Evolutionary conservation across 2,329 filamentous ascomycete genomes (phyloP).

Genomic region (Amylocarpus encephaloides): DNA sequence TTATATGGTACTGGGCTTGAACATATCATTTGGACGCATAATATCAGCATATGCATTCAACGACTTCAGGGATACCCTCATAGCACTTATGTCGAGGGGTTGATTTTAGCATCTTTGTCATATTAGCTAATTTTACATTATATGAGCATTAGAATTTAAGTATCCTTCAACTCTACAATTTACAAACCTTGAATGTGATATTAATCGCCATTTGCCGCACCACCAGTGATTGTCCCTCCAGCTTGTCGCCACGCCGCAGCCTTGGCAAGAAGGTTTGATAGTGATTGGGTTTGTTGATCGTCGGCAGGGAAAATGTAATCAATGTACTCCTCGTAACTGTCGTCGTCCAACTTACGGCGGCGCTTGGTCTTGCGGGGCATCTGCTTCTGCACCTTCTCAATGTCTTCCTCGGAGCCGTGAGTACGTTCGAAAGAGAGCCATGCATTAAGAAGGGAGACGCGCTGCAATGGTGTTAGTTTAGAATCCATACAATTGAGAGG

Average conservation of each 20-base stretch:
- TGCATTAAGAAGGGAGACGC: constrained; percentile 83
- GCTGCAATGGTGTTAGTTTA: constrained; percentile 38
- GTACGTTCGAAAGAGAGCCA: constrained; percentile 90
- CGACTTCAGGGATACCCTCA: background rate
- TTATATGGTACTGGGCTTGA: background rate
- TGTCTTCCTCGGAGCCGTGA: constrained; percentile 68
- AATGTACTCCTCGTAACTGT: constrained; percentile 91
- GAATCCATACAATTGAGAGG: background rate
- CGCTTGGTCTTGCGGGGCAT: constrained; percentile 94
- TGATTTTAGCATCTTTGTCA: background rate
- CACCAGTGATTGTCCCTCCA: constrained; percentile 27
- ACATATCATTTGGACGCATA: background rate
- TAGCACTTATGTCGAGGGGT: background rate
- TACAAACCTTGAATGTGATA: background rate
- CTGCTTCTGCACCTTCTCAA: constrained; percentile 79
- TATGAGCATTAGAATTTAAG: background rate
- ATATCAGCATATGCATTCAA: background rate
- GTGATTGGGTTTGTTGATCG: constrained; percentile 75
- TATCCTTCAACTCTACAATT: background rate
- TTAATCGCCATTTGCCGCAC: constrained; percentile 14
- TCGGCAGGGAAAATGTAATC: constrained; percentile 97
- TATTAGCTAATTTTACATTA: background rate
- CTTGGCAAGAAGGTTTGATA: constrained; percentile 78
- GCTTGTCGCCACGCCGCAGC: constrained; percentile 63
- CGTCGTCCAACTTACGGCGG: constrained; percentile 83